Conservation (phyloP, 2,329 filamentous ascomycete genomes). For the Cylindrodendrum hubeiense region DNA sequence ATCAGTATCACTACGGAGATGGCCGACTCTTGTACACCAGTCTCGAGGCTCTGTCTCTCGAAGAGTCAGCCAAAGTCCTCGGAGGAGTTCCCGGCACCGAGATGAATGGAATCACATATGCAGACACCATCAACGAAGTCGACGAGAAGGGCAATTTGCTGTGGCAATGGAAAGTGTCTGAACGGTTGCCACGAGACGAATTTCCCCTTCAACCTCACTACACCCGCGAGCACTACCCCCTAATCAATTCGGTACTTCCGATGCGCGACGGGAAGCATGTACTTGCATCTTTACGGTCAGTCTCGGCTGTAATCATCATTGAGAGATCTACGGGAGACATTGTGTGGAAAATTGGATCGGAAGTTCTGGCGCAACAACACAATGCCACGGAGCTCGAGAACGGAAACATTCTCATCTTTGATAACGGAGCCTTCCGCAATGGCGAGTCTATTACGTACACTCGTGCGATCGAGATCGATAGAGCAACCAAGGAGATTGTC, state of each 20-base stretch:
- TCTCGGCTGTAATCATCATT: constrained; percentile 46
- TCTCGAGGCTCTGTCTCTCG: constrained; percentile 42
- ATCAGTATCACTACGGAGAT: constrained; percentile 46
- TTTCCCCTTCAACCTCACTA: constrained; percentile 47
- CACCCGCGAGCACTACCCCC: constrained; percentile 47
- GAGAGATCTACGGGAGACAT: constrained; percentile 43
- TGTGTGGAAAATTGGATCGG: constrained; percentile 42
- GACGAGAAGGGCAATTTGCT: constrained; percentile 37
- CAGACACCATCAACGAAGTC: constrained; percentile 47
- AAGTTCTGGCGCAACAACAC: constrained; percentile 46
- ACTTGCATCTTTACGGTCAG: constrained; percentile 45
- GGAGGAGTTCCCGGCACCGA: constrained; percentile 44
- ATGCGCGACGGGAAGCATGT: constrained; percentile 45
- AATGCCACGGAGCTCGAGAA: constrained; percentile 46
- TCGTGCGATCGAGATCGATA: constrained; percentile 43
- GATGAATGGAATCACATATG: constrained; percentile 44
- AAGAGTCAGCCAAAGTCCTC: constrained; percentile 43
- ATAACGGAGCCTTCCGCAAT: constrained; percentile 45
- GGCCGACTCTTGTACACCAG: constrained; percentile 43
- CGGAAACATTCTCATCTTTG: constrained; percentile 49
- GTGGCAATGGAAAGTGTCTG: constrained; percentile 48
- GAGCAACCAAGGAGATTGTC: constrained; percentile 38
- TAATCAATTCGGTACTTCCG: constrained; percentile 47
- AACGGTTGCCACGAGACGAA: constrained; percentile 40
- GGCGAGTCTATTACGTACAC: constrained; percentile 47